Percentiles rank a stretch among this genome's conserved stretches.
Conservation (phyloP, 345 rosid genomes). For the Citrus unshiu region DNA sequence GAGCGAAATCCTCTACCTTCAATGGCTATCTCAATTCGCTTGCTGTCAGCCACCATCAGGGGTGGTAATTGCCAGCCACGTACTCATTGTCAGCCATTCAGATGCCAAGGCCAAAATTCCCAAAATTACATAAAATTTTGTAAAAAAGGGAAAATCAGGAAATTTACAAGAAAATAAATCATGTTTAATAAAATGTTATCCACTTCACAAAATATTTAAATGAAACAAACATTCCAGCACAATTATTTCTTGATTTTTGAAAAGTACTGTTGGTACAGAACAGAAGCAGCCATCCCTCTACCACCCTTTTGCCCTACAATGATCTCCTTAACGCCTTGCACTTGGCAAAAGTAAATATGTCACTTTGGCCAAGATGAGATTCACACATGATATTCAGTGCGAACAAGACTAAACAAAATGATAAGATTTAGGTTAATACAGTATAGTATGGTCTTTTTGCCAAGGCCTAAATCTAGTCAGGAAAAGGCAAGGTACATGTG, state of each 20-base stretch:
- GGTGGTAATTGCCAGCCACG: neutral
- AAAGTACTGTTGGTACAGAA: neutral
- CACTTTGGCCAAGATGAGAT: neutral
- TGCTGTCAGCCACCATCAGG: neutral
- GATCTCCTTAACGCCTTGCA: neutral
- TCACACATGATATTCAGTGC: neutral
- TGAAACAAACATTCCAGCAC: neutral
- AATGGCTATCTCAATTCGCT: neutral
- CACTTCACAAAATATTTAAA: neutral
- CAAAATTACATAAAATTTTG: neutral
- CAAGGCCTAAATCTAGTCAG: neutral
- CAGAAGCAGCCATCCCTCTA: neutral
- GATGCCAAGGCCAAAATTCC: neutral
- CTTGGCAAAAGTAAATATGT: neutral
- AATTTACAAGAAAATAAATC: neutral
- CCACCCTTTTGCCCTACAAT: neutral
- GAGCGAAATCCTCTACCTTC: constrained; percentile 8
- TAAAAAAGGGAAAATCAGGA: neutral
- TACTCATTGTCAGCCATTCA: neutral
- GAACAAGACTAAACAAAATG: neutral
- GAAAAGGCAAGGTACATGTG: neutral
- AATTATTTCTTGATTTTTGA: neutral
- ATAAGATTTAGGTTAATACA: neutral
- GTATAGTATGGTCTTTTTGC: neutral
- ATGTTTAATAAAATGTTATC: neutral